phyloP scores from a whole-genome alignment of 164 flowering plant species.

The Macadamia tetraphylla region DNA sequence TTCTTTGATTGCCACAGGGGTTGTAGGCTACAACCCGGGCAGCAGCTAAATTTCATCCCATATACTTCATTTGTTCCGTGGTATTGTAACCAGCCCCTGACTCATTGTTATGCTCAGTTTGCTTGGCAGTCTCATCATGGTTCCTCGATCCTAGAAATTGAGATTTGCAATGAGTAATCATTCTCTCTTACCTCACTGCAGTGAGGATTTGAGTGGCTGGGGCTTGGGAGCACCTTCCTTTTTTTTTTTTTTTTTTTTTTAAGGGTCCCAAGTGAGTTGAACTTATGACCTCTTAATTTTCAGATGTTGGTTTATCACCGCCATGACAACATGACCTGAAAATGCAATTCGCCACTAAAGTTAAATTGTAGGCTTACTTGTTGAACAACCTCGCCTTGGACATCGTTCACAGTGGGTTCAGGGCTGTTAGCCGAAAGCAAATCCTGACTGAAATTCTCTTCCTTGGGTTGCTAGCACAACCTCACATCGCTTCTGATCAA shows the following conservation, averaged over 20 bases:
- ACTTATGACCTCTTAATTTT: too few species aligned
- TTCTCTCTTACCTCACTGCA: too few species aligned
- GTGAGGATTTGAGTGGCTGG: too few species aligned
- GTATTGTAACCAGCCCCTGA: conserved; percentile 9
- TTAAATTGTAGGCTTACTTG: neutral
- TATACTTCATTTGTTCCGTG: conserved; percentile 1
- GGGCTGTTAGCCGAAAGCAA: conserved; percentile 7
- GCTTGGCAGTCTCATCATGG: conserved; percentile 2
- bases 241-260: too few species aligned
- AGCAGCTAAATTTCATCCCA: too few species aligned
- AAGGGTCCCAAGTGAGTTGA: too few species aligned
- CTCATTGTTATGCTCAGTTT: conserved; percentile 9
- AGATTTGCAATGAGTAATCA: conserved; percentile 13
- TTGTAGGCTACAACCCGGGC: too few species aligned
- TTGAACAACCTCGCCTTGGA: neutral
- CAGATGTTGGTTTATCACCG: too few species aligned
- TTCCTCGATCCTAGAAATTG: conserved; percentile 8
- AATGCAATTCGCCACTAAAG: neutral
- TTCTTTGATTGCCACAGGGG: too few species aligned
- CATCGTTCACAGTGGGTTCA: conserved; percentile 10
- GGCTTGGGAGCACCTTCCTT: too few species aligned
- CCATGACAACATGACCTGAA: neutral
- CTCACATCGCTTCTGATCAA: conserved; percentile 37
- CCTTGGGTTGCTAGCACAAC: conserved; percentile 52
- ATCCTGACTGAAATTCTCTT: conserved; percentile 10